Base-by-base conservation (phyloP, 805 yeast genomes). In the Brettanomyces anomalus region DNA sequence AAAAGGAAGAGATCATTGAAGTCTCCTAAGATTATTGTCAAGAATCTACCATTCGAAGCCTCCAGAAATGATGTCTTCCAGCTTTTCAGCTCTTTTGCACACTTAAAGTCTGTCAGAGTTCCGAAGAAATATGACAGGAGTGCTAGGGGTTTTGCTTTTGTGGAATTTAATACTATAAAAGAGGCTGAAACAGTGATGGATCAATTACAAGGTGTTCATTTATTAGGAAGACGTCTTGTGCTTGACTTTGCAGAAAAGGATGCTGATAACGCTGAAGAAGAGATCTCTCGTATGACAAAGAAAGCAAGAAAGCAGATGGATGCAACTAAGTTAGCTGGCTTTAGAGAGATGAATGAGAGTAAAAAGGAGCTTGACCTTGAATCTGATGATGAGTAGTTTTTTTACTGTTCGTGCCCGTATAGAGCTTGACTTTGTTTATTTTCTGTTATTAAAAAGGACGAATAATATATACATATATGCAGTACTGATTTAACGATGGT, bases 61-160 rank as follows among this genome's bases (percentile, higher is more conserved):
- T 74, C 93, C 3, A 79, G 96, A 65, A 84, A 85, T 56, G 97
- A 93, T 57, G 79, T 93, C n/a, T 79, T 85, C 55, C 94, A 88
- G 60, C 70, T 93, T 50, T 89, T 93, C 65, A 88, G 93, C 45
- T 81, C 97, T 1, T 93, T 90, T 66, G 98, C 98, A 45, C 89
- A 85, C 64, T 71, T 93, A 56, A 86, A 89, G 56, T 85, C 97
- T 2, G 96, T 89, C 36, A 79, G 98, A 58, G 90, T 93, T 39
- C 98, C 98, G 28, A 84, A 85, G 76, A 93, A 93, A 62, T 89
- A 90, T 68, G 95, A 93, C 71, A 85, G 83, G 58, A 75, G 87
- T 32, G 95, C 97, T 11, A 79, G 98, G 60, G 98, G 98, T 60
- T 93, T 93, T 70, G 98, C 97, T 0, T 93, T 93, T 62, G 96